Base-by-base conservation (phyloP, 2,329 filamentous ascomycete species). In the Corynespora cassiicola region DNA sequence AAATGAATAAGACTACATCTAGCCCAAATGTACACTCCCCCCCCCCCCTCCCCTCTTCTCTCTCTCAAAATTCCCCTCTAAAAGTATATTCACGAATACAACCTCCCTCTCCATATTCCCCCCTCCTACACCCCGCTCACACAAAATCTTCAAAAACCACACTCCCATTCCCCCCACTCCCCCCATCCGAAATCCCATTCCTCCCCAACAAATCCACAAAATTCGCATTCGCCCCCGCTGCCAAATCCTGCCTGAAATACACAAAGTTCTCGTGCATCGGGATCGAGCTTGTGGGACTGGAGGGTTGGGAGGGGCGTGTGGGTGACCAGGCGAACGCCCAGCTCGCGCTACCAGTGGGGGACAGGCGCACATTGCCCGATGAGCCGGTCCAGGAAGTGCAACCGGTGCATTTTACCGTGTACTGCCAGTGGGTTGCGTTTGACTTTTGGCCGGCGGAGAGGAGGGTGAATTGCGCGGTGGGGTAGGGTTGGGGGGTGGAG, bases 351-450 rank as follows among this genome's bases (percentile, higher is more conserved):
- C 48, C 45, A 3, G 34, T 48, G 2, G 62, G 55, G 23, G 58
- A 54, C 18, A 65, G 51, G 2, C 39, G 39, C 7, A 35, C 32
- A 7, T 28, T 23, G 10, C 58, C 50, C 4, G 39, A 50, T 6
- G 36, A 28, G 19, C 52, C 50, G 6, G 39, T 51, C 33, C 37
- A 63, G 2, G 52, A 47, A 7, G 58, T 63, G 45, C 61, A 65
- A 24, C 61, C 61, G 7, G 49, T 47, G 36, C 61, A 65, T 36
- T 57, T 56, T 8, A 48, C 59, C 9, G 57, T 64, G 45, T 46
- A 61, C 28, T 62, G 57, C 58, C 58, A 65, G 36, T 65, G 60
- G 2, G 58, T 61, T 7, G 47, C 42, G 47, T 65, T 65, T 12
- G 47, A 47, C 9, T 47, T 50, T 50, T 61, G 63, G 33, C 61